Percentiles rank a stretch among this genome's conserved stretches.
Conservation (phyloP, 495 filamentous ascomycete genomes). For the Halenospora varia region DNA sequence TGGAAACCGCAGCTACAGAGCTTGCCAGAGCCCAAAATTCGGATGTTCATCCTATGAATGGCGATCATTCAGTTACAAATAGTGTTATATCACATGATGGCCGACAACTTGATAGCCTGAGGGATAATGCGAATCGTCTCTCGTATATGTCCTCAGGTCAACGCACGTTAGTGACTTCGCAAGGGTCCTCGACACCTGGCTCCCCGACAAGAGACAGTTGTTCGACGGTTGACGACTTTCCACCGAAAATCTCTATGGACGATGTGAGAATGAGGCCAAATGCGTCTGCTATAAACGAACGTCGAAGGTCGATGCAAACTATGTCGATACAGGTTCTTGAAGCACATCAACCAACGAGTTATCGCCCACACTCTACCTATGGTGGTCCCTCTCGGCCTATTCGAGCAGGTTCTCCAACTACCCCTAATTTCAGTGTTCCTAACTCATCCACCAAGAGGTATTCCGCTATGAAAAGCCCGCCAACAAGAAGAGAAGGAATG, state of each 20-base stretch:
- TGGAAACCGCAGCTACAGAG: constrained; percentile 15
- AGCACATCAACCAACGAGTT: constrained; percentile 19
- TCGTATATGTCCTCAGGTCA: constrained; percentile 60
- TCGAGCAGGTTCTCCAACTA: constrained; percentile 19
- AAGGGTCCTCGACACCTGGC: constrained; percentile 46
- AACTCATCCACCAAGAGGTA: constrained; percentile 39
- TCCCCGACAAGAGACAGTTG: constrained; percentile 47
- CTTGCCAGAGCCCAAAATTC: constrained; percentile 13
- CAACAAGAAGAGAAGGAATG: constrained; percentile 7
- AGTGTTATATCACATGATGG: constrained; percentile 47
- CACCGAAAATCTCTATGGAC: constrained; percentile 26
- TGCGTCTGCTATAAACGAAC: constrained; percentile 45
- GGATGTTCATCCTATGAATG: constrained; percentile 21
- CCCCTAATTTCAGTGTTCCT: constrained; percentile 45
- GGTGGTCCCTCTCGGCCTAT: constrained; percentile 9
- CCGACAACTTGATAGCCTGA: constrained; percentile 43
- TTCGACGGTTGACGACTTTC: constrained; percentile 30
- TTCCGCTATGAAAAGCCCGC: constrained; percentile 30
- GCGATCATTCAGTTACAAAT: constrained; percentile 34
- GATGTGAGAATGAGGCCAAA: constrained; percentile 44
- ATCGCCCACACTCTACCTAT: constrained; percentile 26
- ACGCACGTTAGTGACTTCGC: constrained; percentile 50
- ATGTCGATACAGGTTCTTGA: constrained; percentile 24
- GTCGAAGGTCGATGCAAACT: constrained; percentile 49
- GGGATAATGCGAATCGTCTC: constrained; percentile 50